These are phyloP conservation scores for Auxenochlorella protothecoides DNA, from an alignment of 139 green algal genomes.

Conservation along the genomic window DNA sequence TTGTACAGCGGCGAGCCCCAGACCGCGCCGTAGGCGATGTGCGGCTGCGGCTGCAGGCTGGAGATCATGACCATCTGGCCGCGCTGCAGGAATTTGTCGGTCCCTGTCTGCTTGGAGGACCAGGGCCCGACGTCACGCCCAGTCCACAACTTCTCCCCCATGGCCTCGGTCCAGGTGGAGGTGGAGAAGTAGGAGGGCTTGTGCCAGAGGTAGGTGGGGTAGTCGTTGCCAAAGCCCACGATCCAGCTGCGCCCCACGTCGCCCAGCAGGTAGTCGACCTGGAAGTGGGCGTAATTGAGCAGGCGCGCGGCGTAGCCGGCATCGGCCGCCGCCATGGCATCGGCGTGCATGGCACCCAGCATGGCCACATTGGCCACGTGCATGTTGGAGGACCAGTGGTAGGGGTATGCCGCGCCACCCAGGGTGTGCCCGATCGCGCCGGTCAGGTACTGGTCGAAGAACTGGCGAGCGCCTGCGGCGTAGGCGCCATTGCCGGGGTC, in stretches of 20 bases:
- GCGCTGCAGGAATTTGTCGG: not conserved
- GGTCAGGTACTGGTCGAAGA: slow-evolving; percentile 20
- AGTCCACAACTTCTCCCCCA: not conserved
- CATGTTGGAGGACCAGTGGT: slow-evolving; percentile 20
- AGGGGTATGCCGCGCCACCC: slow-evolving; percentile 19
- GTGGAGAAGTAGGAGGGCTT: slow-evolving; percentile 10
- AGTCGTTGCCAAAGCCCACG: slow-evolving; percentile 17
- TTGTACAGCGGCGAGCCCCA: slow-evolving; percentile 16
- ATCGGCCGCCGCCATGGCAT: slow-evolving; percentile 4
- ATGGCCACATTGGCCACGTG: slow-evolving; percentile 16
- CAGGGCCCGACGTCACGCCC: not conserved
- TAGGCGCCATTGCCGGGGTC: slow-evolving; percentile 11
- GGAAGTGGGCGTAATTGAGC: slow-evolving; percentile 25
- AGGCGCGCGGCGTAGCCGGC: slow-evolving; percentile 4
- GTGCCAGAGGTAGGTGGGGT: slow-evolving; percentile 17
- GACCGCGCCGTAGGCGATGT: slow-evolving; percentile 23
- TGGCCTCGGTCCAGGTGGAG: not conserved
- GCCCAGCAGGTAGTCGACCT: slow-evolving; percentile 27
- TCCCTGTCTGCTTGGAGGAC: not conserved
- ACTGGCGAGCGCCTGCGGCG: not conserved
- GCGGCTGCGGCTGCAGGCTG: slow-evolving; percentile 6
- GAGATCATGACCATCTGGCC: not conserved
- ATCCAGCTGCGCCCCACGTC: slow-evolving; percentile 21
- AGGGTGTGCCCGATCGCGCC: slow-evolving; percentile 13
- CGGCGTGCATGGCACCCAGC: slow-evolving; percentile 9